Percentiles rank a stretch among this genome's conserved stretches.
phyloP scores from a whole-genome alignment of 1,139 yeast genomes.

The Taiozyma sp. region DNA sequence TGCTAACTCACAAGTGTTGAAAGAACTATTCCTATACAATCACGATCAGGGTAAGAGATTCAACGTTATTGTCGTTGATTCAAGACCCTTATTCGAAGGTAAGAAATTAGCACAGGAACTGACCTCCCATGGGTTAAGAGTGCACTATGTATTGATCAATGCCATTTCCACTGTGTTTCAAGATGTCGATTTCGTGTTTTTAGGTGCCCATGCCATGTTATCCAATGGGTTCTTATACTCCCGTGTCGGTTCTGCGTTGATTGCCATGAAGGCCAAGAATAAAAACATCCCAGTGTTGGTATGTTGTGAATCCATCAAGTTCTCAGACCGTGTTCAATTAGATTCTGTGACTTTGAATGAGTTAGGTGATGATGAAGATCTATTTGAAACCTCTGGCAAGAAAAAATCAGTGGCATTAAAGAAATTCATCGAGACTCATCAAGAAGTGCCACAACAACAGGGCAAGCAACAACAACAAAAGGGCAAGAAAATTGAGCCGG shows the following conservation, averaged over 20 bases:
- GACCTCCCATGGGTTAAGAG: conserved; percentile 53
- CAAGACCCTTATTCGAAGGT: conserved; percentile 96
- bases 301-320: conserved; percentile 92
- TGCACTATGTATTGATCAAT: conserved; percentile 73
- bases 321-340: conserved; percentile 91
- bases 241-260: conserved; percentile 91
- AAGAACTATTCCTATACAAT: conserved; percentile 71
- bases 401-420: conserved; percentile 64
- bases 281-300: conserved; percentile 92
- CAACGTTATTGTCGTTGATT: conserved; percentile 83
- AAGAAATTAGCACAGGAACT: conserved; percentile 65
- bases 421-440: conserved; percentile 52
- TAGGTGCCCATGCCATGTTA: conserved; percentile 97
- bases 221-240: conserved; percentile 92
- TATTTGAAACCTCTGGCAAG: conserved; percentile 44
- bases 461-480: conserved; percentile 17
- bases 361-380: conserved; percentile 79
- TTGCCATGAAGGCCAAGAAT: conserved; percentile 87
- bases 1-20: conserved; percentile 85
- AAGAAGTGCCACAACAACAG: conserved; percentile 22
- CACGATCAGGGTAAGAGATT: conserved; percentile 59
- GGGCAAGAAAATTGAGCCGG: conserved; percentile 17
- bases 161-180: conserved; percentile 77
- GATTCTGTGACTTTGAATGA: conserved; percentile 95
- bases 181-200: conserved; percentile 75